Base-by-base conservation (phyloP, 768 basidiomycete species). In the Lactarius hatsudake region DNA sequence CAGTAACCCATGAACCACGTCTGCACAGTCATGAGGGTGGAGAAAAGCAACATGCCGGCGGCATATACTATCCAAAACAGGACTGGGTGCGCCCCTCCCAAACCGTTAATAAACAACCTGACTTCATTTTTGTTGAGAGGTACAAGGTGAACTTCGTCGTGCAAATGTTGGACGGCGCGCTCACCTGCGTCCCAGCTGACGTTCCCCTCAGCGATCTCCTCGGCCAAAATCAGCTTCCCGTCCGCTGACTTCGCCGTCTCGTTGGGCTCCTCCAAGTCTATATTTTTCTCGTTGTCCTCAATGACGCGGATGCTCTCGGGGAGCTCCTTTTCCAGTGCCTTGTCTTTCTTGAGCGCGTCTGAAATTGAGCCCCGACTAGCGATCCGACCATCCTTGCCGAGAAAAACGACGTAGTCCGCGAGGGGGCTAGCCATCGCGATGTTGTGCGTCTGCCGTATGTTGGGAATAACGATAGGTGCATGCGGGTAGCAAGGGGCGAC, bases 191-290 rank as follows among this genome's bases (percentile, higher is more conserved):
- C 70, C 78, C 83, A 84, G 56, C 83, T 82, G 32, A 89, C 81
- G 65, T 84, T 84, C 0, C 88, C 87, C 62, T 82, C 79, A 7
- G 79, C 80, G 54, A 88, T 80, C 72, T 90, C 89, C 73, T 90
- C 89, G 0, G 82, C 83, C 8, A 87, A 75, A 57, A 89, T 82
- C n/a, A 90, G 78, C 72, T 88, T 87, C 3, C 87, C 86, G 55
- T 81, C 80, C 17, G 65, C 61, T 60, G 73, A 72, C 64, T 75
- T 74, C 12, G 65, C 55, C 1, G 48, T 62, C 1, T 58, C 70
- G 5, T 65, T 67, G 3, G 64, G 68, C 34, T 72, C 72, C 36
- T 72, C 72, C 3, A 53, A 62, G 55, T 74, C 74, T 4, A 74
- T 43, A 20, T 69, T 68, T 65, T 78, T 68, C 61, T 75, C 71